phyloP scores from a whole-genome alignment of 2,329 filamentous ascomycete genomes.

The Trichoderma sp. region DNA sequence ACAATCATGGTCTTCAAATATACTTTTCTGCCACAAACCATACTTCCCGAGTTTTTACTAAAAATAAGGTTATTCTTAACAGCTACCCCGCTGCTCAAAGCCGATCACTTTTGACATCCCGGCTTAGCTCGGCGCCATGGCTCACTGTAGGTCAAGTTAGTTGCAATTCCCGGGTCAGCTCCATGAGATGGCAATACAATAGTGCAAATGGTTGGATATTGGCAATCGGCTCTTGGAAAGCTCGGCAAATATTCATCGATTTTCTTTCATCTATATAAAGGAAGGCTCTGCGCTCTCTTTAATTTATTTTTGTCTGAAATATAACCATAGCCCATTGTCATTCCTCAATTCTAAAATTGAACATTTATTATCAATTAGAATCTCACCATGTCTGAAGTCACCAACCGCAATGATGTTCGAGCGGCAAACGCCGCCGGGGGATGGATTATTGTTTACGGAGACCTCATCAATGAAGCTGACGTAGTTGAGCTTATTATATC shows the following conservation, averaged over 20 bases:
- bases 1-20: background rate
- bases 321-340: background rate
- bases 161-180: background rate
- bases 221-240: background rate
- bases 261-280: background rate
- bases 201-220: too few species aligned
- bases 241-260: background rate
- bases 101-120: too few species aligned
- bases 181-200: background rate
- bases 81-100: background rate
- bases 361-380: background rate
- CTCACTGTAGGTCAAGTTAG: background rate
- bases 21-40: background rate
- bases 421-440: background rate
- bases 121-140: background rate
- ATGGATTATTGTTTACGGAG: background rate
- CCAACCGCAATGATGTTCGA: background rate
- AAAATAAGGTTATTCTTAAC: background rate
- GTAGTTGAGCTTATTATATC: background rate
- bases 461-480: background rate
- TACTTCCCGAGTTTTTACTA: background rate
- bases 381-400: background rate
- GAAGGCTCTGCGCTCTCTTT: background rate
- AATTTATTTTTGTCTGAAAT: background rate
- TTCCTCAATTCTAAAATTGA: too few species aligned